phyloP scores from a whole-genome alignment of 805 yeast genomes.

The Saturnispora kantuleensis region DNA sequence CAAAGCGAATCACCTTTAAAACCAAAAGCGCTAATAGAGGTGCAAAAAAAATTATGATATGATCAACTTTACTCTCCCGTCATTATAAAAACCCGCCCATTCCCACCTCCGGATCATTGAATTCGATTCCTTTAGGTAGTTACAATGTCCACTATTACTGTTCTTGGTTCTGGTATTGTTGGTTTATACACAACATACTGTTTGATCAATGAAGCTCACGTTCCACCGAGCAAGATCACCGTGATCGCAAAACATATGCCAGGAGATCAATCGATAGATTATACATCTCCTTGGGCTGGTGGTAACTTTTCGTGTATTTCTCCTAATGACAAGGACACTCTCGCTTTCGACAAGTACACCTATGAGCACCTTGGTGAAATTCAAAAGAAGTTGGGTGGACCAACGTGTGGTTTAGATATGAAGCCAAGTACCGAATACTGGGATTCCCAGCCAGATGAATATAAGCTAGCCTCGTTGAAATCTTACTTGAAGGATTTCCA shows the following conservation, averaged over 20 bases:
- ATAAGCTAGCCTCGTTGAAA: constrained; percentile 38
- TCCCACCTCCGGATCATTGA: background rate
- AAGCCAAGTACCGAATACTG: constrained; percentile 51
- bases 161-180: constrained; percentile 50
- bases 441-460: constrained; percentile 38
- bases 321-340: constrained; percentile 41
- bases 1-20: too few species aligned
- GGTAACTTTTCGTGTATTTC: constrained; percentile 54
- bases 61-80: too few species aligned
- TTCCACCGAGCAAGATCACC: constrained; percentile 35
- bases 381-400: constrained; percentile 40
- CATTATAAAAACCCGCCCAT: background rate
- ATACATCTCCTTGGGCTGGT: constrained; percentile 79
- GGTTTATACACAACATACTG: constrained; percentile 55
- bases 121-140: too few species aligned
- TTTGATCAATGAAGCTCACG: constrained; percentile 33
- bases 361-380: constrained; percentile 38
- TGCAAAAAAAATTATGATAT: too few species aligned
- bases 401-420: constrained; percentile 42
- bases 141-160: constrained; percentile 16
- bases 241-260: constrained; percentile 61
- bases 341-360: constrained; percentile 47
- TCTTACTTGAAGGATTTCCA: constrained; percentile 40
- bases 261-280: constrained; percentile 65
- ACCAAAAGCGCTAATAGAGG: too few species aligned